Percentiles rank a stretch among this genome's conserved stretches.
Conservation (phyloP, 2,329 filamentous ascomycete species). For the Ceratocystis albifundus region DNA sequence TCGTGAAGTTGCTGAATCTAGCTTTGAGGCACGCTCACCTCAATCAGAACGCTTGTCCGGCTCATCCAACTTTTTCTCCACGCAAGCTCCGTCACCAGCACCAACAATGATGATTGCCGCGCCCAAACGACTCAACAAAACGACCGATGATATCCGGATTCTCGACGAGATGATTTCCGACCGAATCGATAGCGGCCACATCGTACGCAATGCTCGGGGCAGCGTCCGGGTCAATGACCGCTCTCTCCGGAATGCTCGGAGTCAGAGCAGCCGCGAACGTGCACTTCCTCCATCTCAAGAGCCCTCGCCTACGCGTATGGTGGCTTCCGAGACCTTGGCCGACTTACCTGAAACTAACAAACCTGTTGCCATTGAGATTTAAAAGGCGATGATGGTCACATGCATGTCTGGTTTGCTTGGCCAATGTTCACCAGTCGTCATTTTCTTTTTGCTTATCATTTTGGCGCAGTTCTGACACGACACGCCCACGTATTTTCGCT, state of each 20-base stretch:
- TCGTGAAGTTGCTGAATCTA: constrained; percentile 60
- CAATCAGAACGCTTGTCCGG: constrained; percentile 30
- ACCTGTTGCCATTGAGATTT: constrained; percentile 17
- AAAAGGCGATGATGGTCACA: not conserved
- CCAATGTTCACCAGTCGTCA: not conserved
- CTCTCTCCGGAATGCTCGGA: constrained; percentile 18
- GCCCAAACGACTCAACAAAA: constrained; percentile 45
- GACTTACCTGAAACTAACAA: constrained; percentile 12
- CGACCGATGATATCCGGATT: constrained; percentile 89
- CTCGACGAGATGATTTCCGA: constrained; percentile 95
- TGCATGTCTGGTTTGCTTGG: not conserved
- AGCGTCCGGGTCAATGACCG: constrained; percentile 42
- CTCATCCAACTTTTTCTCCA: constrained; percentile 28
- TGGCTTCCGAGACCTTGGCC: not conserved
- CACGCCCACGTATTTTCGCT: constrained; percentile 10
- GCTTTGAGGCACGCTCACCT: constrained; percentile 21
- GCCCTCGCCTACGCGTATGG: constrained; percentile 13
- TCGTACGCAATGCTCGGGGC: constrained; percentile 54
- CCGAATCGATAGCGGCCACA: constrained; percentile 63
- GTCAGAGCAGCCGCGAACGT: constrained; percentile 18
- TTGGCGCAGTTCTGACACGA: not conserved
- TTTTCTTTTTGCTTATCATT: not conserved
- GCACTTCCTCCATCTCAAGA: constrained; percentile 19
- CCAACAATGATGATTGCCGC: constrained; percentile 26
- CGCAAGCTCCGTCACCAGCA: constrained; percentile 26